Evolutionary conservation across 768 basidiomycete species (phyloP), one percentile per base, ranked within the genome.

Genomic region (Boletus coccyginus): DNA sequence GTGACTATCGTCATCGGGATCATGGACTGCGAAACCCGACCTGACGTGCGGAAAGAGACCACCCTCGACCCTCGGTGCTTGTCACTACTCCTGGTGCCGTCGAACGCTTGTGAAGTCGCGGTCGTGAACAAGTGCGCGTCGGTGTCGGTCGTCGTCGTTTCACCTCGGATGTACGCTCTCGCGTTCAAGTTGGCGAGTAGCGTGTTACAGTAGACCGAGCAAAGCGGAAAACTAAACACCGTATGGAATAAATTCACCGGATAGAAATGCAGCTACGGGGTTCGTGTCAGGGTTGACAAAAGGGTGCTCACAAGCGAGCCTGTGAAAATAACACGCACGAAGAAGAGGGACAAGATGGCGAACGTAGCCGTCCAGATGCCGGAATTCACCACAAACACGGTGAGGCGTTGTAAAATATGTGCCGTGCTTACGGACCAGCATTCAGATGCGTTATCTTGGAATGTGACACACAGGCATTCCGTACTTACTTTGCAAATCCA

Each of bases 321-420:
- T 4, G 16, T 8, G 19, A 14, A n/a, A 29, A 13, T 24, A 10
- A 64, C 83, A 84, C 38, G 45, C 58, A 59, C 86, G 78, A 11
- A 81, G 79, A 55, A 81, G 16, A 40, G 2, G 10, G 45, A 71
- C 3, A 79, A 77, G 67, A 83, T 82, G 12, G 76, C 70, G 7
- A 62, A 67, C 0, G 80, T 79, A 57, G 85, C 83, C 16, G 81
- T 75, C 12, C 78, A 79, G 10, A 84, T 75, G 1, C 80, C 74
- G 3, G 53, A 46, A 21, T 52, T 49, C 16, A 55, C 46, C 5
- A 46, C 39, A 17, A 62, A 59, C 7, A 63, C n/a, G 0, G 14
- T 51, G 9, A 62, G 47, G 16, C 61, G 56, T 42, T 50, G 52
- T 8, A 62, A 46, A 29, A 62, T 11, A 6, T 53, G 39, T 2